Base-by-base conservation (phyloP, 352 stramenopile species). In the Phytophthora pinifolia region DNA sequence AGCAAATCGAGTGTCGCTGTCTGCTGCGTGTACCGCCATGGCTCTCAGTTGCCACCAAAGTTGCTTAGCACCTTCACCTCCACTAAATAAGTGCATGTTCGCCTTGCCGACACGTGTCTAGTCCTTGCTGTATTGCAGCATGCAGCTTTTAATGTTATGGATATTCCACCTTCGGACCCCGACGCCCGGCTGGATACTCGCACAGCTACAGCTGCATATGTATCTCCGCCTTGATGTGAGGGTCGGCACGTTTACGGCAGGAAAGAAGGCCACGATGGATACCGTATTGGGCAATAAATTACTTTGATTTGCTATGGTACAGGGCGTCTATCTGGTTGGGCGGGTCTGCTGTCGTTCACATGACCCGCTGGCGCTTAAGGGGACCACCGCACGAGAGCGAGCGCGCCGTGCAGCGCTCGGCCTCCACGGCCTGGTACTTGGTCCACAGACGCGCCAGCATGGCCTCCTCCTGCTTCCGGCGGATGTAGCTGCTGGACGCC, bases 381-480 rank as follows among this genome's bases (percentile, higher is more conserved):
- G 62, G 36, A 0, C 45, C 49, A 4, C 46, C 44, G 35, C 49
- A 65, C 39, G 43, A n/a, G 12, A 67, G 37, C 31, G 44, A 32
- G 12, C 47, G 18, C 22, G 50, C 17, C 4, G 27, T 35, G 37
- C 31, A 49, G 37, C 63, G 59, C 7, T 72, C 59, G 20, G 34
- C 43, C 46, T 72, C 64, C 0, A 49, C 54, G 15, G 48, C 33
- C 27, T 61, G 46, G 15, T 67, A 58, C 42, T 63, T 65, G 17
- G 38, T 57, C 55, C 54, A 61, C 47, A 64, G 17, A 12, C 65
- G 51, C 2, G 50, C 15, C 4, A 67, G 22, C 54, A 65, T 72
- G 8, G 68, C 65, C 20, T 77, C 68, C 57, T 77, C 68, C 44
- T 74, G 65, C 42, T 66, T 74, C 22, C 60, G 61, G 8, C 61